Evolutionary conservation across 1,284 basidiomycete genomes (phyloP).

Genomic region (Sanghuangporus baumii): DNA sequence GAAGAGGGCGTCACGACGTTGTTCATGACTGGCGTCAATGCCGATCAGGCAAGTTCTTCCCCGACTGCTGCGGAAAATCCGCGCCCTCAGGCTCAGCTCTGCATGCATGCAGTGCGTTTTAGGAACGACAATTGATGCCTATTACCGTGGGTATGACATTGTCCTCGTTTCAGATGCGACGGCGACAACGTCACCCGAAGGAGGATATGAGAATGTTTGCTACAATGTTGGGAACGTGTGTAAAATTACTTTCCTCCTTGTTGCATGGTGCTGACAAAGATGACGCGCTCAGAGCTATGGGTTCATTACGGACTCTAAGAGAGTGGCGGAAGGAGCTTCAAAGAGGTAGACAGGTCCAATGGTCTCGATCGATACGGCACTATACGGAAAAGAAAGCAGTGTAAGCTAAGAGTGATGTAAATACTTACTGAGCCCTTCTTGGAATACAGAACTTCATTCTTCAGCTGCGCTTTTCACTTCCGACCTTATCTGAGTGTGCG

Average conservation of each 20-base stretch:
- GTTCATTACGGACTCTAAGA: conserved; percentile 49
- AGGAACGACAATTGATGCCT: conserved; percentile 58
- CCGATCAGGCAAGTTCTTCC: conserved; percentile 49
- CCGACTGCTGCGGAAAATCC: neutral
- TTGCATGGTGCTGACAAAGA: neutral
- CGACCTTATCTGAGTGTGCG: neutral
- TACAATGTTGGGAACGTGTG: conserved; percentile 52
- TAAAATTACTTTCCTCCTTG: conserved; percentile 3
- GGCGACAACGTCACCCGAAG: conserved; percentile 56
- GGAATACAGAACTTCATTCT: no score
- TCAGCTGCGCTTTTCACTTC: neutral
- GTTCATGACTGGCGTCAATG: conserved; percentile 60
- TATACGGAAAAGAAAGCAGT: neutral
- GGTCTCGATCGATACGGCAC: neutral
- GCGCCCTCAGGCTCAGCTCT: neutral
- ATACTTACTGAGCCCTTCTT: no score
- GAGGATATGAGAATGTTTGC: conserved; percentile 53
- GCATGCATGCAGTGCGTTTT: conserved; percentile 48
- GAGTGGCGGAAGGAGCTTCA: conserved; percentile 25
- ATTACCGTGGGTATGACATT: conserved; percentile 59
- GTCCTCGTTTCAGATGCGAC: conserved; percentile 51
- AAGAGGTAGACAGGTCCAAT: neutral
- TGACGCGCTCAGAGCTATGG: conserved; percentile 43
- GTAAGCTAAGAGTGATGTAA: neutral
- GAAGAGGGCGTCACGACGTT: conserved; percentile 59